These are phyloP conservation scores for Jimgerdemannia lactiflua DNA, from an alignment of 192 early-diverging fungal species.

Conservation along the genomic window DNA sequence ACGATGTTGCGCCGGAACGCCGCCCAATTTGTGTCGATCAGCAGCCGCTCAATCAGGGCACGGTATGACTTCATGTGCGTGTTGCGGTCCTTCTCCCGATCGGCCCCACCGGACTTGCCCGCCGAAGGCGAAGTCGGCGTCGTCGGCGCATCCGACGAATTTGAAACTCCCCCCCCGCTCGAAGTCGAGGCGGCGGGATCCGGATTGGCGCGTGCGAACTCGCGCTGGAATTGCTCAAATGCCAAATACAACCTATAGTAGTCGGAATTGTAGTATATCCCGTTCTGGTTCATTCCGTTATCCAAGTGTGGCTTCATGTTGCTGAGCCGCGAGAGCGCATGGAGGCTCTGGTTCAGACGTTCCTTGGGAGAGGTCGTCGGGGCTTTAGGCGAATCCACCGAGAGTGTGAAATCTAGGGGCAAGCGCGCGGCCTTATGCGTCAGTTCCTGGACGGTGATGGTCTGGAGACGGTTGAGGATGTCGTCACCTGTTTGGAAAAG, in stretches of 20 bases:
- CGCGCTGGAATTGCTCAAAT: slow-evolving; percentile 30
- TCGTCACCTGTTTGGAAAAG: slow-evolving; percentile 27
- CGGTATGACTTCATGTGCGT: slow-evolving; percentile 34
- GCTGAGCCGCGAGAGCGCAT: slow-evolving; percentile 15
- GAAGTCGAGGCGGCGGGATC: slow-evolving; percentile 2
- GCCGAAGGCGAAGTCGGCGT: neutral
- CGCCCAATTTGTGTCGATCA: slow-evolving; percentile 28
- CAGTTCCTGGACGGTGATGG: slow-evolving; percentile 25
- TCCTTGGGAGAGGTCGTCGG: slow-evolving; percentile 16
- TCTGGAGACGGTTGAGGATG: slow-evolving; percentile 28
- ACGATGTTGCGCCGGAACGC: slow-evolving; percentile 37
- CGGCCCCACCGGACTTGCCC: slow-evolving; percentile 8
- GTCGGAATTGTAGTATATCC: slow-evolving; percentile 36
- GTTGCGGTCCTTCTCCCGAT: slow-evolving; percentile 25
- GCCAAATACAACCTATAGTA: slow-evolving; percentile 29
- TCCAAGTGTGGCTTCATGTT: slow-evolving; percentile 34
- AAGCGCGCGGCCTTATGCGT: slow-evolving; percentile 28
- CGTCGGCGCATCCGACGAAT: too few relatives aligned
- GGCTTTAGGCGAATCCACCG: slow-evolving; percentile 14
- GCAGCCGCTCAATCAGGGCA: slow-evolving; percentile 23
- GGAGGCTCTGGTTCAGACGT: slow-evolving; percentile 12
- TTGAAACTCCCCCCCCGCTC: neutral
- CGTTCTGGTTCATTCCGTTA: slow-evolving; percentile 38
- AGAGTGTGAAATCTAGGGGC: slow-evolving; percentile 20
- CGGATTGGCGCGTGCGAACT: slow-evolving; percentile 23